These are phyloP conservation scores for Saxispiralis lemnorum DNA, from an alignment of 495 filamentous ascomycete genomes.

Conservation along the genomic window DNA sequence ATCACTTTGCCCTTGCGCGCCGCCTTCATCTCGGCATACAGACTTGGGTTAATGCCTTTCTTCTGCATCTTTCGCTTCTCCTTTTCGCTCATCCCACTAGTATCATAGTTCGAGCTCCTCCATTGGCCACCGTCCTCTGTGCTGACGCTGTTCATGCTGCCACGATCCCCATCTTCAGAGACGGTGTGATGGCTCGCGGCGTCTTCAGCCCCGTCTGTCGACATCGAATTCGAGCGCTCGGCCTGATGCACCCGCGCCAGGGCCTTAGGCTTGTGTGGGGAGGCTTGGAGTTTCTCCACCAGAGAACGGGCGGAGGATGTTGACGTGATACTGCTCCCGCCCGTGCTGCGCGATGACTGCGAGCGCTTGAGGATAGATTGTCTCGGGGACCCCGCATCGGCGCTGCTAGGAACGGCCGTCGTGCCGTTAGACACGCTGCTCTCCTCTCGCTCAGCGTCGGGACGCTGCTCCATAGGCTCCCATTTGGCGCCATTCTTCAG, in stretches of 20 bases:
- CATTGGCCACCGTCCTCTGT: conserved; percentile 9
- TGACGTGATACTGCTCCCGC: neutral
- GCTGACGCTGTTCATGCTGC: neutral
- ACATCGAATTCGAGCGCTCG: conserved; percentile 5
- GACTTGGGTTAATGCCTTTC: conserved; percentile 22
- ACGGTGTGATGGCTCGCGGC: conserved; percentile 12
- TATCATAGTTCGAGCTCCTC: conserved; percentile 18
- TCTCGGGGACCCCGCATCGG: too few relatives aligned
- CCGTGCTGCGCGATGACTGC: neutral
- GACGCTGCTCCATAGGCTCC: neutral
- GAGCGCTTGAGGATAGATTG: neutral
- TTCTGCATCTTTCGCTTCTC: conserved; percentile 19
- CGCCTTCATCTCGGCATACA: conserved; percentile 24
- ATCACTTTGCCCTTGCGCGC: conserved; percentile 20
- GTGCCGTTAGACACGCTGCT: too few relatives aligned
- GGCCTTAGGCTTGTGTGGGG: conserved; percentile 4
- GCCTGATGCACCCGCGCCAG: conserved; percentile 11
- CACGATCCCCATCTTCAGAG: conserved; percentile 1
- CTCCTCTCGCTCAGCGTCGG: too few relatives aligned
- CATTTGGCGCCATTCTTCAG: neutral
- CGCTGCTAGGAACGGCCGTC: too few relatives aligned
- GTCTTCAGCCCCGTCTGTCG: conserved; percentile 7
- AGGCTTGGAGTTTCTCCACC: neutral
- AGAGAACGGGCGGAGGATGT: neutral
- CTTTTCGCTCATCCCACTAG: conserved; percentile 12